These are phyloP conservation scores for Didymella glomerata DNA, from an alignment of 2,329 filamentous ascomycete genomes.

Conservation along the genomic window DNA sequence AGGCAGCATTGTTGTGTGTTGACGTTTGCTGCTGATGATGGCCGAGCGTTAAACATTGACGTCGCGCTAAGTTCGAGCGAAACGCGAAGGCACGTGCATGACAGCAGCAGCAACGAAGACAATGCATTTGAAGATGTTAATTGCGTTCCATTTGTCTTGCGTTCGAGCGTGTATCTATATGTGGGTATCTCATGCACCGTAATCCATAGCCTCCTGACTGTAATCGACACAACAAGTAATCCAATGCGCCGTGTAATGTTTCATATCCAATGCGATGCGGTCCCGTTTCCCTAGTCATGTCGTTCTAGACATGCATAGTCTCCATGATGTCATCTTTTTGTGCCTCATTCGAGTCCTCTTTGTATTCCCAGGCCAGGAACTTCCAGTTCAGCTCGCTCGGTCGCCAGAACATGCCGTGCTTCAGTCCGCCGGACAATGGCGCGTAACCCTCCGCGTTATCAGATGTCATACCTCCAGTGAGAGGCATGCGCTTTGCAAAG, in stretches of 20 bases:
- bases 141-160: slow-evolving; percentile 1
- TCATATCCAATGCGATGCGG: slow-evolving; percentile 34
- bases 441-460: slow-evolving; percentile 57
- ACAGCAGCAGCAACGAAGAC: background rate
- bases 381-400: slow-evolving; percentile 84
- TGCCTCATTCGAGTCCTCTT: slow-evolving; percentile 26
- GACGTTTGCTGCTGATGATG: background rate
- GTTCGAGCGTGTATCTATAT: slow-evolving; percentile 12
- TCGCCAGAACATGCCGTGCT: slow-evolving; percentile 71
- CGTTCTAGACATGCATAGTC: slow-evolving; percentile 44
- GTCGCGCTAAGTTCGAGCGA: slow-evolving; percentile 26
- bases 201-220: slow-evolving; percentile 5
- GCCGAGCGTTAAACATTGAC: slow-evolving; percentile 7
- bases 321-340: slow-evolving; percentile 30
- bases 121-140: background rate
- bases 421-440: slow-evolving; percentile 44
- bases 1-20: slow-evolving; percentile 46
- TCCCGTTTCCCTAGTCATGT: background rate
- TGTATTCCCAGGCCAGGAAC: slow-evolving; percentile 81
- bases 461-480: slow-evolving; percentile 83
- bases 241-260: slow-evolving; percentile 36
- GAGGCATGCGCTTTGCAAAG: slow-evolving; percentile 79
- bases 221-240: slow-evolving; percentile 25
- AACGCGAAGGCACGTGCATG: slow-evolving; percentile 37
- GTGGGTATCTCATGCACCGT: slow-evolving; percentile 20